Base-by-base conservation (phyloP, 805 yeast genomes). In the Candida oleophila region DNA sequence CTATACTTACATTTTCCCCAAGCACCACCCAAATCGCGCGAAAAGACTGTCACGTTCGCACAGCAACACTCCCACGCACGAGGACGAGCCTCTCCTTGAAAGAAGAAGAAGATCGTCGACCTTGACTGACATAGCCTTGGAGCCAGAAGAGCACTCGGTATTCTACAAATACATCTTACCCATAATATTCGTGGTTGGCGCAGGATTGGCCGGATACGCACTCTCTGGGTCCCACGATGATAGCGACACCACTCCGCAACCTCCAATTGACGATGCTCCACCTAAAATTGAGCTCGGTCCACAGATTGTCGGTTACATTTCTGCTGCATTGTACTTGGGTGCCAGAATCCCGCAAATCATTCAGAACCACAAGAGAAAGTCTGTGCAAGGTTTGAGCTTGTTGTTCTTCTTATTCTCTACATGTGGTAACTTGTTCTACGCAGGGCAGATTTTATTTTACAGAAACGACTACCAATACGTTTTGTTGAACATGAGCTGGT, bases 311-410 rank as follows among this genome's bases (percentile, higher is more conserved):
- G 94, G 94, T 4, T 87, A 86, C 64, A 52, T 80, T 4, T 82
- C 89, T 3, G 92, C 95, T 0, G 49, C 70, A 2, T 66, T 87
- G 47, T 87, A 87, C 61, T 71, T 87, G 53, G 80, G 87, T 7
- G 94, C 94, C 2, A 69, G 89, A 53, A 77, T 59, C 56, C 99
- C 99, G 0, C 99, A 92, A 65, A 86, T 92, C 45, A 68, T 78
- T 47, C 95, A 87, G 60, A 92, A 92, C 66, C 80, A 83, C 62
- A 71, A 71, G 41, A 79, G 96, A 53, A 81, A 83, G 57, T 86
- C 96, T 3, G 90, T 90, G 46, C 77, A 81, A 47, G 98, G 98
- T 1, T 83, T 94, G 55, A 85, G 96, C 46, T 78, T 92, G 51
- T 77, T 89, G 44, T 87, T 87, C 65, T 86, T 87, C 68, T 64